phyloP scores from a whole-genome alignment of 2,329 filamentous ascomycete species.

The Colletotrichum scovillei region DNA sequence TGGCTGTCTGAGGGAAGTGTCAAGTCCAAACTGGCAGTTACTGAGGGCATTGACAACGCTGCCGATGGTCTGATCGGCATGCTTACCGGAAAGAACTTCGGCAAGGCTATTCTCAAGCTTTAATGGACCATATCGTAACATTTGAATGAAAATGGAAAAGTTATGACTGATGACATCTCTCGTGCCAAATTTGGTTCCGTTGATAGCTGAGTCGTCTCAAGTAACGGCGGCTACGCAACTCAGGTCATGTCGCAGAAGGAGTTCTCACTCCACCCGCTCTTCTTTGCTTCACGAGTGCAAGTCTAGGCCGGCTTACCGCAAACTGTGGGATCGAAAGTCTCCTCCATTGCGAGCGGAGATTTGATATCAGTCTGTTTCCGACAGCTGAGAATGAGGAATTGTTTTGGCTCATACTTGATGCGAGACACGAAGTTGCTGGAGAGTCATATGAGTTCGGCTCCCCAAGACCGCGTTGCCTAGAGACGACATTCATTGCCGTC shows the following conservation, averaged over 20 bases:
- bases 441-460: neutral
- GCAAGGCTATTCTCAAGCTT: slow-evolving; percentile 82
- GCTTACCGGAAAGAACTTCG: slow-evolving; percentile 83
- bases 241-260: too few species aligned
- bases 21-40: slow-evolving; percentile 76
- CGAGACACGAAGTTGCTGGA: neutral
- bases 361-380: neutral
- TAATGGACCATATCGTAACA: slow-evolving; percentile 1
- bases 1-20: slow-evolving; percentile 85
- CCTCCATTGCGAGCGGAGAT: neutral
- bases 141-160: neutral
- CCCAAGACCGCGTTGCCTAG: neutral
- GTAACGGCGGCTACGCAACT: neutral
- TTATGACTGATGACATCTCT: neutral
- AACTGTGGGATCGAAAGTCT: neutral
- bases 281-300: neutral
- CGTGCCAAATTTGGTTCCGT: neutral
- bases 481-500: neutral
- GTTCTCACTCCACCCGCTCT: neutral
- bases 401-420: neutral
- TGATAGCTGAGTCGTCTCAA: neutral
- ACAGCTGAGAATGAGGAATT: neutral
- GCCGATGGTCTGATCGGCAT: slow-evolving; percentile 79
- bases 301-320: neutral
- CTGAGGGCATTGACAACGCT: slow-evolving; percentile 82